Evolutionary conservation across 1,139 yeast genomes (phyloP), one percentile per base, ranked within the genome.

Genomic region (Yamadazyma triangularis): DNA sequence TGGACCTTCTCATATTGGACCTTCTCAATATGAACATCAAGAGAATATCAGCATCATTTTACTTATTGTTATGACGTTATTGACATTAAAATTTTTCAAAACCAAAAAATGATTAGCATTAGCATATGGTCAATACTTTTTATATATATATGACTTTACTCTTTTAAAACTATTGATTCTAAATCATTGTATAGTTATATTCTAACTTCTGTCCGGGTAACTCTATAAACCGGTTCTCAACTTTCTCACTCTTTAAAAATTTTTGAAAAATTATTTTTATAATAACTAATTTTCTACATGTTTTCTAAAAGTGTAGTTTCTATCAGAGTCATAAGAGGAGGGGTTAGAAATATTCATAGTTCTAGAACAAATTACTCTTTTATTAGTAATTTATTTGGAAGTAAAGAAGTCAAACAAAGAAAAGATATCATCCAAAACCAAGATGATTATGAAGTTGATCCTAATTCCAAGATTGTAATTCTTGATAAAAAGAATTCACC

Each of bases 351-450:
- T 8, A 19, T 44, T 6, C 48, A 44, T 21, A 33, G 26, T 12
- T 31, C 44, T n/a, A 33, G 27, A 22, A 32, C 38, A 10, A 15
- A 29, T 25, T 29, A 33, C 6, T 42, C 48, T 2, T 43, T 51
- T 28, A 40, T 51, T 23, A 48, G 53, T 12, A 48, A 51, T 33
- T 42, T 53, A 40, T 52, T 53, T 28, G 48, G 51, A 10, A 34
- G 39, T 5, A 51, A 42, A 26, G 30, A 39, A 35, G 28, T 9
- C 28, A 42, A 46, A 34, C 42, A 47, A 41, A 42, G 47, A 38
- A 58, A 60, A 35, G 69, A 65, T 24, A 49, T 67, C 34, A 51
- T 64, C 31, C 53, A 63, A 40, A 66, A 64, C 28, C 72, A 67
- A 50, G 68, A 66, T 41, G 53, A 62, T 25, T 58, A 49, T 35